Base-by-base conservation (phyloP, 257 asterid species). In the Nicotiana obtusifolia region DNA sequence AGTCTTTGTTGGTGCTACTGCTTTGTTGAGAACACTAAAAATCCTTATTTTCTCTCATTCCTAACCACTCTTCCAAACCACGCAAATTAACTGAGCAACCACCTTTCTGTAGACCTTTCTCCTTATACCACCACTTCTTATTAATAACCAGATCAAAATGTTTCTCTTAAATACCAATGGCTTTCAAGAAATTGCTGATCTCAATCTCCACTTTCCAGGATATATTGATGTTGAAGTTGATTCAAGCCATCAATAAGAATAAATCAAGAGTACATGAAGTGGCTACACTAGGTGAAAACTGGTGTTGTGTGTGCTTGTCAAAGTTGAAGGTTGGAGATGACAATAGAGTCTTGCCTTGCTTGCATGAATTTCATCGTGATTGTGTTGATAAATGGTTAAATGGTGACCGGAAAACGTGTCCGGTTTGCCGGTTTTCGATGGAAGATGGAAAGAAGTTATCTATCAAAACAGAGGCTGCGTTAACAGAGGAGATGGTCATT, bases 301-400 rank as follows among this genome's bases (percentile, higher is more conserved):
- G 2, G 15, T 88, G 89, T 24, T 86, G 91, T 26, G 84, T 88
- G 22, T 88, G 91, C 77, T 83, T 88, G 84, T 88, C 88, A 22
- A 81, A 85, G 28, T 62, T 88, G 84, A 35, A 86, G 26, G 64
- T 59, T 3, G 84, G 86, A 64, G 84, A 66, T 28, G 82, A 82
- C 11, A 79, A 13, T 10, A 82, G 82, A 7, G 37, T 64, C 0
- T 85, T 88, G 35, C 89, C 91, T 17, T 88, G 91, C 77, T 17
- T 19, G 67, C 91, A 88, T 62, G 88, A 85, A 80, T 88, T 88
- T 81, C 91, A 88, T 54, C 64, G 87, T 10, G 71, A 56, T 10
- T 88, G 91, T 65, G 81, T 86, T 0, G 82, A 86, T 73, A 37
- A 64, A 53, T 88, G 91, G 91, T 49, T 86, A 80, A 67, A 33